Percentiles rank a stretch among this genome's conserved stretches.
Conservation (phyloP, 176 grass and related monocot species). For the barley (Hordeum vulgare) region MorexV3_pseudomolecules_assembly NC_058518.1:428372653-428373152, state of each 20-base stretch:
- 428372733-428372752: too few species aligned
- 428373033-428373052: background rate
- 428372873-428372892: too few species aligned
- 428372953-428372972: background rate
- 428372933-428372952: background rate
- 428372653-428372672: too few species aligned
- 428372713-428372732: too few species aligned
- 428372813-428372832: too few species aligned
- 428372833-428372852: too few species aligned
- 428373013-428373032: background rate
- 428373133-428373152: background rate
- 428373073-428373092: background rate
- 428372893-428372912: constrained; percentile 10
- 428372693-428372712: too few species aligned
- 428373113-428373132: background rate
- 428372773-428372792: too few species aligned
- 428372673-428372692: too few species aligned
- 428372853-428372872: too few species aligned
- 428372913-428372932: background rate
- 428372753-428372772: too few species aligned
- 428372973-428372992: background rate
- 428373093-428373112: background rate
- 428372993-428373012: background rate
- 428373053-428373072: background rate
- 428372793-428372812: too few species aligned